A percentile compares a stretch with the other conserved stretches of the same genome.
Conservation (phyloP, 345 rosid genomes). For the Heritiera littoralis region DNA sequence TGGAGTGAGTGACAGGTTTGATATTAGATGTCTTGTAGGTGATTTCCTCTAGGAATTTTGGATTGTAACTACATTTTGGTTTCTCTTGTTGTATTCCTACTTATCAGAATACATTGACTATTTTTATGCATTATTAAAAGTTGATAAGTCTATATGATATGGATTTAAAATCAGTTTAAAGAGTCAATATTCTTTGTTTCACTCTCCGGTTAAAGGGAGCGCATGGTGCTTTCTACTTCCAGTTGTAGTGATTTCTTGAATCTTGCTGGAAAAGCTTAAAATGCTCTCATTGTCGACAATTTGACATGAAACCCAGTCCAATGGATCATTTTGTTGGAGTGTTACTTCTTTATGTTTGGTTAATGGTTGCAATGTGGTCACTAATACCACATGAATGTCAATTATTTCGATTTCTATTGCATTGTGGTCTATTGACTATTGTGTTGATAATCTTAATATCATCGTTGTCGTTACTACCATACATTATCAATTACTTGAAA, state of each 20-base stretch:
- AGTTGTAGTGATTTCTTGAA: neutral
- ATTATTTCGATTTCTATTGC: neutral
- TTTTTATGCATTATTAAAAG: neutral
- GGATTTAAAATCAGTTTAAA: slow-evolving; percentile 2
- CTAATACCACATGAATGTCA: neutral
- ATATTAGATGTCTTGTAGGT: neutral
- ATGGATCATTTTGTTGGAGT: neutral
- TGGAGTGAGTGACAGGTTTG: neutral
- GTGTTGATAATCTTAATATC: too few species aligned
- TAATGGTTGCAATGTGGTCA: neutral
- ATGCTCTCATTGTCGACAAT: neutral
- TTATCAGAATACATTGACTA: neutral
- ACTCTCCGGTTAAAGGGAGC: neutral
- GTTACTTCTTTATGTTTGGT: neutral
- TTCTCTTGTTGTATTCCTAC: neutral
- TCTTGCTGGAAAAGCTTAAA: neutral
- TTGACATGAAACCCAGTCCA: neutral
- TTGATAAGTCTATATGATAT: neutral
- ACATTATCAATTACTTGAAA: neutral
- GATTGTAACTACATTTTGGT: neutral
- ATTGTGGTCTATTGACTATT: neutral
- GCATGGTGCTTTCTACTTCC: too few species aligned
- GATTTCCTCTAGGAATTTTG: neutral
- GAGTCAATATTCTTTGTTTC: neutral
- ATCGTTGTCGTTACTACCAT: neutral